These are phyloP conservation scores for Fusarium staphyleae DNA, from an alignment of 2,329 filamentous ascomycete species.

Conservation along the genomic window DNA sequence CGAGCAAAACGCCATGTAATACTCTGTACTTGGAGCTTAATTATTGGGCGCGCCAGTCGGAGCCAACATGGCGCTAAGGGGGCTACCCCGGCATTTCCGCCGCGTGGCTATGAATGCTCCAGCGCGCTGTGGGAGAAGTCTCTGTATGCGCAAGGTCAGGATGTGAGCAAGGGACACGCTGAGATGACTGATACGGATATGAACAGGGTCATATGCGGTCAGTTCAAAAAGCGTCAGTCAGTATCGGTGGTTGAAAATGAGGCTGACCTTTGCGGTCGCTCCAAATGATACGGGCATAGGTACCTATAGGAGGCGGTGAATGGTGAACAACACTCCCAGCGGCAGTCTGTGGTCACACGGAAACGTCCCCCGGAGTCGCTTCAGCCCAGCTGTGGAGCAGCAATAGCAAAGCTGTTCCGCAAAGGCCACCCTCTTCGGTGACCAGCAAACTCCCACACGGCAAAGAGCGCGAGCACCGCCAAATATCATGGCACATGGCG, in stretches of 20 bases:
- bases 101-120: constrained; percentile 35
- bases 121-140: constrained; percentile 6
- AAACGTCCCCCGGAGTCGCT: constrained; percentile 38
- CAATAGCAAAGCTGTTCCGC: constrained; percentile 30
- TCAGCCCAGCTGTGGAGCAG: constrained; percentile 38
- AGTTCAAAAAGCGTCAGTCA: constrained; percentile 9
- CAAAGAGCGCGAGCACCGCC: constrained; percentile 25
- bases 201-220: constrained; percentile 21
- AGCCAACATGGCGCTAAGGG: constrained; percentile 27
- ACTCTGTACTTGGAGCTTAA: constrained; percentile 43
- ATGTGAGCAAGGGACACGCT: neutral
- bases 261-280: constrained; percentile 20
- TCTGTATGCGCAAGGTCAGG: neutral
- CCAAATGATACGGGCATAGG: constrained; percentile 26
- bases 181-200: constrained; percentile 1
- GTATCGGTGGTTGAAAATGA: constrained; percentile 9
- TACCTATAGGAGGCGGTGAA: constrained; percentile 42
- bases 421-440: constrained; percentile 27
- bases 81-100: constrained; percentile 40
- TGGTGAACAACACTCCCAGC: constrained; percentile 30
- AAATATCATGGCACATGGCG: constrained; percentile 34
- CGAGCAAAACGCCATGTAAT: constrained; percentile 40
- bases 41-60: constrained; percentile 38
- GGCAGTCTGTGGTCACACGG: constrained; percentile 38
- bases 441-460: constrained; percentile 15